Conservation (phyloP, 495 filamentous ascomycete genomes). For the Umbilicaria muhlenbergii region DNA sequence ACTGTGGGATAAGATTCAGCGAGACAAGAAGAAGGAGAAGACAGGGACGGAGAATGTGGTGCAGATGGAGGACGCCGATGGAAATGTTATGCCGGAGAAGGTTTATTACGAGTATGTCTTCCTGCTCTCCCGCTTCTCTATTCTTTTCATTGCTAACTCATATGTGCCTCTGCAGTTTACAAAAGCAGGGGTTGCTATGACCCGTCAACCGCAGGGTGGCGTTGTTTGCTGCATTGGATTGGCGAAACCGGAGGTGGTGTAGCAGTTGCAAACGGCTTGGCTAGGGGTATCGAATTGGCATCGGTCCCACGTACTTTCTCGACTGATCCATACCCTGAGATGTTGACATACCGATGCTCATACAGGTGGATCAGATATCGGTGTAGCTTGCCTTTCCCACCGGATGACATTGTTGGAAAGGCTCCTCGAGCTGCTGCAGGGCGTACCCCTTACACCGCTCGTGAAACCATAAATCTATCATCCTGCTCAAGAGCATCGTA, state of each 20-base stretch:
- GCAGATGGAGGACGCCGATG: slow-evolving; percentile 95
- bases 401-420: too few species aligned
- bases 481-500: too few species aligned
- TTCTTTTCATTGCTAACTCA: slow-evolving; percentile 14
- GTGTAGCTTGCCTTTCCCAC: too few species aligned
- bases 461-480: too few species aligned
- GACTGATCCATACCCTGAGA: too few species aligned
- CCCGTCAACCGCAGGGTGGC: background rate
- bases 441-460: too few species aligned
- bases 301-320: background rate
- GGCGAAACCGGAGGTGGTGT: background rate
- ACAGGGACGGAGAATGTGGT: slow-evolving; percentile 66
- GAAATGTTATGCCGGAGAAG: slow-evolving; percentile 97
- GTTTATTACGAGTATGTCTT: slow-evolving; percentile 66
- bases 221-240: background rate
- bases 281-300: background rate
- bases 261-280: background rate
- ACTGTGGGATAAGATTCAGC: slow-evolving; percentile 86
- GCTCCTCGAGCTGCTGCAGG: too few species aligned
- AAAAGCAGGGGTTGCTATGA: slow-evolving; percentile 40
- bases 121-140: background rate
- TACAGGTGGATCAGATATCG: too few species aligned
- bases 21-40: slow-evolving; percentile 67
- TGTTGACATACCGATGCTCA: too few species aligned
- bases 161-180: slow-evolving; percentile 22